phyloP scores from a whole-genome alignment of 108 stramenopile genomes.

The Thalassiosira profunda region DNA sequence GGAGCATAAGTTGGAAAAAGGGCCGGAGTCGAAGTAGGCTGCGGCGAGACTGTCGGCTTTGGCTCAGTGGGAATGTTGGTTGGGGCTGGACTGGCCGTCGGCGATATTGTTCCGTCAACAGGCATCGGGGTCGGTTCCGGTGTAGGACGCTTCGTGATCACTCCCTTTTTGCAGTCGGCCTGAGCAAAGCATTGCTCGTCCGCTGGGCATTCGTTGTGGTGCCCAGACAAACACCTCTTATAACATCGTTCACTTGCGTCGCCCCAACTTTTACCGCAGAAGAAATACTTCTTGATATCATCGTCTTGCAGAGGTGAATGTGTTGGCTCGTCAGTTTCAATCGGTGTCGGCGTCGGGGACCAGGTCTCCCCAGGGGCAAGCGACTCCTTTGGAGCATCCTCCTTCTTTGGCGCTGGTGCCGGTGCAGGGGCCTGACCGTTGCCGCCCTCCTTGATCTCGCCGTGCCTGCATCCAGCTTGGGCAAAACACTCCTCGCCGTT shows the following conservation, averaged over 20 bases:
- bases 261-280: slow-evolving; percentile 24
- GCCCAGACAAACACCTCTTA: slow-evolving; percentile 22
- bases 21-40: not conserved
- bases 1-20: slow-evolving; percentile 13
- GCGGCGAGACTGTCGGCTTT: not conserved
- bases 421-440: too few relatives aligned
- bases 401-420: not conserved
- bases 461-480: not conserved
- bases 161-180: slow-evolving; percentile 33
- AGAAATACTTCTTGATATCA: slow-evolving; percentile 48
- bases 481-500: not conserved
- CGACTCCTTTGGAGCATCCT: not conserved
- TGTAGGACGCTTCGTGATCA: slow-evolving; percentile 11
- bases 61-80: slow-evolving; percentile 12
- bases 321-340: slow-evolving; percentile 10
- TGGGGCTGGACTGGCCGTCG: slow-evolving; percentile 21
- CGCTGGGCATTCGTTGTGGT: slow-evolving; percentile 30
- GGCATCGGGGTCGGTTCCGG: slow-evolving; percentile 2
- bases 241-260: slow-evolving; percentile 36
- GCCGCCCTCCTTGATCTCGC: too few relatives aligned
- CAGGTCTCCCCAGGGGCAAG: not conserved
- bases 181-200: slow-evolving; percentile 51
- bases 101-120: slow-evolving; percentile 10
- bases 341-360: not conserved
- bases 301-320: slow-evolving; percentile 25